Conservation (phyloP, 2,329 filamentous ascomycete genomes). For the Colletotrichum liaoningense region DNA sequence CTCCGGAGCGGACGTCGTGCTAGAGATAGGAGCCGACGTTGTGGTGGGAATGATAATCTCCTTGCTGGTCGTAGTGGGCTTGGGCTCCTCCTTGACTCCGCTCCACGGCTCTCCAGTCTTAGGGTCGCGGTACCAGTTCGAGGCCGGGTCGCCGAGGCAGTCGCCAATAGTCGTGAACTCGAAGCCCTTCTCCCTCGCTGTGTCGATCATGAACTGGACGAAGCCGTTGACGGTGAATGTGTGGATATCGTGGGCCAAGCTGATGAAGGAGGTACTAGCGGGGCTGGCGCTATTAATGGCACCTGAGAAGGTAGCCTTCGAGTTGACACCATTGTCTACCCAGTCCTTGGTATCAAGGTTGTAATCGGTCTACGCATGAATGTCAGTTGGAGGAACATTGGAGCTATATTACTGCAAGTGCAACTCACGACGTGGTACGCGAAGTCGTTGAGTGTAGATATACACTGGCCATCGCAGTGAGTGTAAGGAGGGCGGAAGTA, state of each 20-base stretch:
- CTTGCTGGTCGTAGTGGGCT: slow-evolving; percentile 9
- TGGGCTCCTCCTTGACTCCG: slow-evolving; percentile 24
- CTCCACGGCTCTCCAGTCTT: slow-evolving; percentile 38
- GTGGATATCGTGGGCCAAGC: slow-evolving; percentile 57
- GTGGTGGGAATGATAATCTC: slow-evolving; percentile 1
- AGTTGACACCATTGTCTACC: slow-evolving; percentile 42
- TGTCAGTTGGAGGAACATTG: background rate
- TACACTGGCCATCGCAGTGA: slow-evolving; percentile 40
- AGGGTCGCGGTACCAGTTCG: slow-evolving; percentile 59
- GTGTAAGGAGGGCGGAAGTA: slow-evolving; percentile 58
- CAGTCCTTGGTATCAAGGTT: slow-evolving; percentile 48
- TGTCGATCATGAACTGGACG: slow-evolving; percentile 57
- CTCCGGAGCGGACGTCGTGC: background rate
- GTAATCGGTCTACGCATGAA: slow-evolving; percentile 39
- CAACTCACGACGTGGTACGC: slow-evolving; percentile 48
- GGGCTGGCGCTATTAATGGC: slow-evolving; percentile 39
- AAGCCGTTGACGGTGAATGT: slow-evolving; percentile 56
- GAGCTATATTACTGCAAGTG: background rate
- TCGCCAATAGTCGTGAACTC: slow-evolving; percentile 58
- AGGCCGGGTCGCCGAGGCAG: slow-evolving; percentile 55
- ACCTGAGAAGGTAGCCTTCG: slow-evolving; percentile 42
- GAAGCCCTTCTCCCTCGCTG: slow-evolving; percentile 51
- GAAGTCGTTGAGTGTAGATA: slow-evolving; percentile 41
- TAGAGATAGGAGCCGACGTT: background rate
- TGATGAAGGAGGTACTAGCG: slow-evolving; percentile 40